Conservation (phyloP, 73 alveolate genomes). For the Stentor coeruleus region DNA sequence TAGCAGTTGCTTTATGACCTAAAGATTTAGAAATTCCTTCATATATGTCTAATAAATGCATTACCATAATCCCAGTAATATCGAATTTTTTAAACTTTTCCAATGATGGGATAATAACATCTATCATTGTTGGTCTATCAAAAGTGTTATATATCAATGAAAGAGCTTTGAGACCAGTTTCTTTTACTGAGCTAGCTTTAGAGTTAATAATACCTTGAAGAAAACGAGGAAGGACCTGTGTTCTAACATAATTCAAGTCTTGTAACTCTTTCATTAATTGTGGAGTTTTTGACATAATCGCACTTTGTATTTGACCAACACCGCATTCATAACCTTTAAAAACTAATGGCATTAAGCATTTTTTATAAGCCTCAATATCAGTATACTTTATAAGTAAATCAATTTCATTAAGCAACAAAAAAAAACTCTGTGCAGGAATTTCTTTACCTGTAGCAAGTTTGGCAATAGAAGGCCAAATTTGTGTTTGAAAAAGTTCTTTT, state of each 20-base stretch:
- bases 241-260: slow-evolving; percentile 67
- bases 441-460: slow-evolving; percentile 54
- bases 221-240: slow-evolving; percentile 74
- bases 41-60: slow-evolving; percentile 71
- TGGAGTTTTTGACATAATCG: slow-evolving; percentile 61
- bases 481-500: slow-evolving; percentile 45
- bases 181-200: slow-evolving; percentile 50
- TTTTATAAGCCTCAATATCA: slow-evolving; percentile 34
- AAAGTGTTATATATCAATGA: slow-evolving; percentile 50
- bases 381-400: slow-evolving; percentile 43
- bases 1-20: slow-evolving; percentile 78
- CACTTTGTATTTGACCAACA: slow-evolving; percentile 75
- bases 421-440: slow-evolving; percentile 57
- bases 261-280: slow-evolving; percentile 53
- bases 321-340: slow-evolving; percentile 82
- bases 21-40: slow-evolving; percentile 72
- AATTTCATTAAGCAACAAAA: slow-evolving; percentile 36
- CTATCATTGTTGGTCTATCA: slow-evolving; percentile 69
- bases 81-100: slow-evolving; percentile 70
- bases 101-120: slow-evolving; percentile 55
- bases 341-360: slow-evolving; percentile 31
- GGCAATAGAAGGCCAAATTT: slow-evolving; percentile 45
- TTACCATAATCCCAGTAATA: slow-evolving; percentile 65
- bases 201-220: slow-evolving; percentile 49
- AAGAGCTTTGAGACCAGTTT: slow-evolving; percentile 58